phyloP scores from a whole-genome alignment of 148 eudicot genomes.

The Vaccinium corymbosum region DNA sequence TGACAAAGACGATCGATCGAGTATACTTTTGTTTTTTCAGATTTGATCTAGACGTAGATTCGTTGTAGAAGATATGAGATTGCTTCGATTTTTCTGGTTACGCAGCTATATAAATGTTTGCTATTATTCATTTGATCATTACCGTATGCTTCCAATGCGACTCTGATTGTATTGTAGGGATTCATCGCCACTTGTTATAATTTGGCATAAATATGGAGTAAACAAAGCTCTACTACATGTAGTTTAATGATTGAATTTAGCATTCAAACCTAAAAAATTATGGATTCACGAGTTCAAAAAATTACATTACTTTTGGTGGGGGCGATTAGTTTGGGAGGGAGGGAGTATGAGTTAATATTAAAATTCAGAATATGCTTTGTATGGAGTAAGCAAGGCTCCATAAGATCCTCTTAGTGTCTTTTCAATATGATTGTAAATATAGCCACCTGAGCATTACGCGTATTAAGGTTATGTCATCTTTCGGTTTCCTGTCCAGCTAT shows the following conservation, averaged over 20 bases:
- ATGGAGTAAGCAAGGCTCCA: not conserved
- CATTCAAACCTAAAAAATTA: not conserved
- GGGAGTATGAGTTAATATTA: not conserved
- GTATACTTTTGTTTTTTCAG: not conserved
- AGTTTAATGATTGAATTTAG: not conserved
- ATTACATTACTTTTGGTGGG: too few relatives aligned
- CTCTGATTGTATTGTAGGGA: not conserved
- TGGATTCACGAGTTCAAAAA: too few relatives aligned
- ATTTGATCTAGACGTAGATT: constrained; percentile 3
- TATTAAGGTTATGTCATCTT: not conserved
- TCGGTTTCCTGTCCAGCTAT: not conserved
- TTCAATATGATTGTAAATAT: not conserved
- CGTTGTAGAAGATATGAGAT: not conserved
- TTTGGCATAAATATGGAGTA: not conserved
- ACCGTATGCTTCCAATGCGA: not conserved
- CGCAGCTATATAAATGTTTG: not conserved
- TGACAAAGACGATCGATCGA: not conserved
- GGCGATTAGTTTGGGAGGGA: too few relatives aligned
- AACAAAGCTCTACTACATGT: not conserved
- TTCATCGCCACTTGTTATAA: not conserved
- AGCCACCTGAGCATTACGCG: not conserved
- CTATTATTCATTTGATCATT: not conserved
- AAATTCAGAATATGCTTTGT: not conserved
- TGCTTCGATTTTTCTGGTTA: not conserved
- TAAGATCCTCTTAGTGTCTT: not conserved